phyloP scores from a whole-genome alignment of 176 grass and related monocot species.

The Zea luxurians region DNA sequence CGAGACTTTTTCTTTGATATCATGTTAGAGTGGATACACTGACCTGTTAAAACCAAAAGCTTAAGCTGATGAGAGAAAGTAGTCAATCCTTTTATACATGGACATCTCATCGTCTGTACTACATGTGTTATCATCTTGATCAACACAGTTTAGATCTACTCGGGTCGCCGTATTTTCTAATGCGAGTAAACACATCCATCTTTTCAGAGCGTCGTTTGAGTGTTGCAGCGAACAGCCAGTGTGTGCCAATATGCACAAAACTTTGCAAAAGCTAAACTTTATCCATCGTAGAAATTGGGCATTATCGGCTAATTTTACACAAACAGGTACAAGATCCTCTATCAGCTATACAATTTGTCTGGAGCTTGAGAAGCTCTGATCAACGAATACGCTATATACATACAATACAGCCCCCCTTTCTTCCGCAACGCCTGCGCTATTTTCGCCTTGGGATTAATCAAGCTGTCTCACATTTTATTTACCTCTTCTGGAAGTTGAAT shows the following conservation, averaged over 20 bases:
- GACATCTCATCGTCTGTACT: neutral
- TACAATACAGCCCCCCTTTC: neutral
- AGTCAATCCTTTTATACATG: no score
- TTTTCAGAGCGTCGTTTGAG: neutral
- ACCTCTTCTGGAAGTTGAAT: conserved; percentile 86
- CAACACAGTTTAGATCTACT: neutral
- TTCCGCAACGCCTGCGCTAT: neutral
- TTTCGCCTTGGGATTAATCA: neutral
- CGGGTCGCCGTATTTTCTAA: neutral
- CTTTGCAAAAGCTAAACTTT: conserved; percentile 5
- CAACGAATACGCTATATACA: conserved; percentile 24
- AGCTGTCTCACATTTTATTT: neutral
- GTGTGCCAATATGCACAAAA: neutral
- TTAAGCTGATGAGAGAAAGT: no score
- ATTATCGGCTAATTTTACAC: neutral
- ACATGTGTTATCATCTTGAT: neutral
- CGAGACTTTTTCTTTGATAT: no score
- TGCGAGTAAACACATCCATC: neutral
- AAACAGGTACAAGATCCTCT: conserved; percentile 20
- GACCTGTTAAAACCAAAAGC: no score
- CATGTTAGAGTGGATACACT: no score
- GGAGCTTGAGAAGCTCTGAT: neutral
- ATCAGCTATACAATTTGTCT: conserved; percentile 19
- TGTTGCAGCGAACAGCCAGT: neutral
- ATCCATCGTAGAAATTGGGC: neutral